These are phyloP conservation scores for Apodospora peruviana DNA, from an alignment of 495 filamentous ascomycete species.

Conservation along the genomic window DNA sequence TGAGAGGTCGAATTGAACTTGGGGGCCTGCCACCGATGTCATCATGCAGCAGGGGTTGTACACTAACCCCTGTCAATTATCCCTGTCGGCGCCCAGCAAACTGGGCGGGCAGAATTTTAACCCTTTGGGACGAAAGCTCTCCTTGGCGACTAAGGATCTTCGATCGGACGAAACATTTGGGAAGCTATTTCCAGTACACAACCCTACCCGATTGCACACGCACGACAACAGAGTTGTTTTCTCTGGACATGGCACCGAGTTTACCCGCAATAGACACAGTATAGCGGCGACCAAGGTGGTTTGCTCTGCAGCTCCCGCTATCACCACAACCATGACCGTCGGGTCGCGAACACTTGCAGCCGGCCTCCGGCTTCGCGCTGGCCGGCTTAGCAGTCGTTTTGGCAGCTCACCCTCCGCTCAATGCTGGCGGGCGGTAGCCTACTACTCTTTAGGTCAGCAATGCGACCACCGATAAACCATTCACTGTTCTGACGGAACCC, in stretches of 20 bases:
- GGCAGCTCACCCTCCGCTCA: not conserved
- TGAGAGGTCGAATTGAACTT: conserved; percentile 4
- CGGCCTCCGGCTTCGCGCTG: conserved; percentile 7
- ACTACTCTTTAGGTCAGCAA: conserved; percentile 22
- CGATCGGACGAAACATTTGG: too few relatives aligned
- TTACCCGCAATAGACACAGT: too few relatives aligned
- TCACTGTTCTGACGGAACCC: not conserved
- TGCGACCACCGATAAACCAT: not conserved
- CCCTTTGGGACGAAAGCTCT: not conserved
- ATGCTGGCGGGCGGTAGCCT: conserved; percentile 7
- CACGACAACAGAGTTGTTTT: too few relatives aligned
- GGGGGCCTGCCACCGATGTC: conserved; percentile 14
- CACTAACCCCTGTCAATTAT: not conserved
- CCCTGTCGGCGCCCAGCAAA: not conserved
- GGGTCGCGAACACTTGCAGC: conserved; percentile 11
- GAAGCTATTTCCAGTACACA: too few relatives aligned
- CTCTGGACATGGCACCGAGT: too few relatives aligned
- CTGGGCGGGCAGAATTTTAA: not conserved
- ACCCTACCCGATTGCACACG: too few relatives aligned
- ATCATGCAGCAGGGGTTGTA: conserved; percentile 14
- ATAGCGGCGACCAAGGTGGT: too few relatives aligned
- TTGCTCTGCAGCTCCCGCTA: too few relatives aligned
- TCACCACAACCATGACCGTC: not conserved
- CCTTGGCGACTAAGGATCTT: too few relatives aligned
- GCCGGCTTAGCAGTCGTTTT: conserved; percentile 1